Percentiles rank a stretch among this genome's conserved stretches.
Evolutionary conservation across 169 alveolate species (phyloP).

Genomic region (Plasmodium chabaudi): DNA sequence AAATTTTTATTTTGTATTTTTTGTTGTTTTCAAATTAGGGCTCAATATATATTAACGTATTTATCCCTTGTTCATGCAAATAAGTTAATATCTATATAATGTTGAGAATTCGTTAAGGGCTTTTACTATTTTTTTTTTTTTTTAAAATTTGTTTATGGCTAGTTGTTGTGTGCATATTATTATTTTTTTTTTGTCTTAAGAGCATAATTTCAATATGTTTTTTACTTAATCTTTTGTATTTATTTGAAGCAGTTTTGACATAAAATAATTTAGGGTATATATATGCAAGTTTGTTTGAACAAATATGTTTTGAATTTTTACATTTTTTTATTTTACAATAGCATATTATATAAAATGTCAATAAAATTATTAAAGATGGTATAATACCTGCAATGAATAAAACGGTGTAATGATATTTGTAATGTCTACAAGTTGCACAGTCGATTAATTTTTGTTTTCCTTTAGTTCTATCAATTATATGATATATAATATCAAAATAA

Average conservation of each 20-base stretch:
- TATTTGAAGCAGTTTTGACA: conserved; percentile 53
- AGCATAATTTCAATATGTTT: not conserved
- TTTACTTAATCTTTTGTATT: conserved; percentile 20
- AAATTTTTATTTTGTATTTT: no score
- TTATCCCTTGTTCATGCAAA: no score
- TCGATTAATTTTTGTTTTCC: conserved; percentile 19
- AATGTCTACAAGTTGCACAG: conserved; percentile 44
- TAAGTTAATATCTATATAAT: no score
- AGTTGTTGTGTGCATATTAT: not conserved
- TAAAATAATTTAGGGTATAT: conserved; percentile 40
- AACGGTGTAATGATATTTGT: conserved; percentile 51
- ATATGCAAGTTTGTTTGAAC: conserved; percentile 10
- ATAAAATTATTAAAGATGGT: conserved; percentile 59
- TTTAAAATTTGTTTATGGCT: no score
- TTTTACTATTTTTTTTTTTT: no score
- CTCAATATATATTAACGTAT: no score
- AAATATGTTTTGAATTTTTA: not conserved
- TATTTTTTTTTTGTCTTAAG: not conserved
- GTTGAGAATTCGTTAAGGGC: no score
- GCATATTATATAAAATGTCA: conserved; percentile 12
- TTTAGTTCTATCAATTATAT: conserved; percentile 42
- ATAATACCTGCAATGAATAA: conserved; percentile 45
- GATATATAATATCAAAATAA: conserved; percentile 33
- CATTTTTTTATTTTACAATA: conserved; percentile 23
- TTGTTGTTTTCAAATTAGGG: no score